Conservation (phyloP, 495 filamentous ascomycete species). For the Neurospora sp. region DNA sequence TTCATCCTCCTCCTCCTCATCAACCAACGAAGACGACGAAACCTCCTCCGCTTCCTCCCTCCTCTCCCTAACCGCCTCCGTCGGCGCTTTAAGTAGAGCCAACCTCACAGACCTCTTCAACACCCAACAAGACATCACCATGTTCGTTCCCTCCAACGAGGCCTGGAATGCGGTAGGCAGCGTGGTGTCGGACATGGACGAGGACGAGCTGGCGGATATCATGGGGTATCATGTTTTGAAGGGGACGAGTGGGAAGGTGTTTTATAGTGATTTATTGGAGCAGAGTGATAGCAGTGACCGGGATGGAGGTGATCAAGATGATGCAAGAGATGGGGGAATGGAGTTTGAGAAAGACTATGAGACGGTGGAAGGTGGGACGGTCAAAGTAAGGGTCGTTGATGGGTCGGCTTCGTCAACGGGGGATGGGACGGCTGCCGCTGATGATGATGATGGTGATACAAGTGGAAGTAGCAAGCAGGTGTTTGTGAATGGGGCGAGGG, state of each 20-base stretch:
- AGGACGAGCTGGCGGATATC: conserved; percentile 9
- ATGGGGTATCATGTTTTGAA: conserved; percentile 26
- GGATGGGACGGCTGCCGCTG: background rate
- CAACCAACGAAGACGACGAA: background rate
- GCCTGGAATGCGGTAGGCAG: conserved; percentile 17
- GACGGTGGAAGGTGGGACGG: background rate
- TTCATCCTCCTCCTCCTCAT: background rate
- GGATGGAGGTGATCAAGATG: conserved; percentile 1
- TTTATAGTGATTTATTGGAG: conserved; percentile 31
- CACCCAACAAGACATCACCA: conserved; percentile 40
- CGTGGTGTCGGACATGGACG: conserved; percentile 3
- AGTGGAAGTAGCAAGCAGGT: conserved; percentile 18
- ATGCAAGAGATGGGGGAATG: too few relatives aligned
- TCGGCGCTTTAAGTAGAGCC: conserved; percentile 43
- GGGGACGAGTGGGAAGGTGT: conserved; percentile 21
- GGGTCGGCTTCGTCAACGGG: background rate
- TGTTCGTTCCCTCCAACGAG: conserved; percentile 40
- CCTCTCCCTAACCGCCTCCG: conserved; percentile 38
- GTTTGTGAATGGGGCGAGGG: conserved; percentile 41
- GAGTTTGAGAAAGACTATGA: background rate
- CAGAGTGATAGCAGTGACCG: conserved; percentile 23
- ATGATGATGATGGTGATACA: background rate
- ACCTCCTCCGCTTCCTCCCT: conserved; percentile 9
- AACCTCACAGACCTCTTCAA: conserved; percentile 34
- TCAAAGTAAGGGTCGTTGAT: background rate